A percentile compares a stretch with the other conserved stretches of the same genome.
Conservation (phyloP, 2,329 filamentous ascomycete genomes). For the Fusarium albidum region DNA sequence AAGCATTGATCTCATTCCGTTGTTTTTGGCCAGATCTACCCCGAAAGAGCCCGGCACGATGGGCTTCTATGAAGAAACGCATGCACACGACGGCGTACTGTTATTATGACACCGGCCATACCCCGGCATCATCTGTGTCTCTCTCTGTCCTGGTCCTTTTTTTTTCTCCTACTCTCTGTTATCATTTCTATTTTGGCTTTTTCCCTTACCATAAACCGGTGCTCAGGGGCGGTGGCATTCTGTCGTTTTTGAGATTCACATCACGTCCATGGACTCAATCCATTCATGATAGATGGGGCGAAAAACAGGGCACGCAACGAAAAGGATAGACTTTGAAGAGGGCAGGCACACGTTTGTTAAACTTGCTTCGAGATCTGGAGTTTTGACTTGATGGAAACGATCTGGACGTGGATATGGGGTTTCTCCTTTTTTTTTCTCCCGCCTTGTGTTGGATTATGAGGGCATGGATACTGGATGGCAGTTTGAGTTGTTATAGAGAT, state of each 20-base stretch:
- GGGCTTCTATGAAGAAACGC: conserved; percentile 13
- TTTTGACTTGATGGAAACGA: conserved; percentile 18
- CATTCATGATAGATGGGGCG: conserved; percentile 34
- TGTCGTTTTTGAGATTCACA: conserved; percentile 28
- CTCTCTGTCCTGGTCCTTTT: conserved; percentile 6
- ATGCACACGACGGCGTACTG: conserved; percentile 21
- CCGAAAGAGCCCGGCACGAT: too few species aligned
- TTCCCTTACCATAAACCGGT: conserved; percentile 26
- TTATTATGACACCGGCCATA: conserved; percentile 17
- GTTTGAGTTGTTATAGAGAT: conserved; percentile 33
- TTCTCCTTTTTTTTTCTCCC: conserved; percentile 1
- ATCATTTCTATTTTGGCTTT: conserved; percentile 1
- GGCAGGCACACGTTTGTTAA: conserved; percentile 2
- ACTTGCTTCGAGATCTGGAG: conserved; percentile 22
- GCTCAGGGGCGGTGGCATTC: conserved; percentile 15
- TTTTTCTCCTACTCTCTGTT: not conserved
- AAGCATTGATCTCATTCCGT: conserved; percentile 48
- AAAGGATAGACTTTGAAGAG: conserved; percentile 34
- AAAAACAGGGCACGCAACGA: conserved; percentile 31
- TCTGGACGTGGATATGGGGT: not conserved
- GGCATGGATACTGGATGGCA: conserved; percentile 1
- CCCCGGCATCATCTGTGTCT: conserved; percentile 6
- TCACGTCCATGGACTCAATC: conserved; percentile 20
- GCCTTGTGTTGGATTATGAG: not conserved
- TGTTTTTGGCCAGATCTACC: not conserved